A percentile compares a stretch with the other conserved stretches of the same genome.
phyloP scores from a whole-genome alignment of 2,329 filamentous ascomycete species.

The Fusarium pseudoanthophilum region DNA sequence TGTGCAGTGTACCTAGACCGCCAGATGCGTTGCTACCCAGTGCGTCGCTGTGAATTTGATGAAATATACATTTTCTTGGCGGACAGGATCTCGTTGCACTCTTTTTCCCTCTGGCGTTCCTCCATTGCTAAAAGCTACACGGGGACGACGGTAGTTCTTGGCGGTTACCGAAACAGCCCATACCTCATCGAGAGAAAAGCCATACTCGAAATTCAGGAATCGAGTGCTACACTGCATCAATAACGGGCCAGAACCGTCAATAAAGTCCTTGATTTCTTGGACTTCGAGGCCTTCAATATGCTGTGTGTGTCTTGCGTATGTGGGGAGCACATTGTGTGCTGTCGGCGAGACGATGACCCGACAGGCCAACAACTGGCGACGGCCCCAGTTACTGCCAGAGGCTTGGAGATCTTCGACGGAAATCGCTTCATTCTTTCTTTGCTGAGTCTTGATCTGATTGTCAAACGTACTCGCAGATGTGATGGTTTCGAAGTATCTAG shows the following conservation, averaged over 20 bases:
- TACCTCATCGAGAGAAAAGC: neutral
- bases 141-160: no score
- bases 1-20: no score
- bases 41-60: no score
- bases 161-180: no score
- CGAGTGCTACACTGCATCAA: neutral
- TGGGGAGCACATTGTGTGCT: neutral
- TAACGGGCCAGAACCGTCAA: fast-evolving
- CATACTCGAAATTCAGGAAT: neutral
- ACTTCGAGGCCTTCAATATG: fast-evolving
- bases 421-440: no score
- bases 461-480: neutral
- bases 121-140: no score
- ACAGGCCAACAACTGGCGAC: neutral
- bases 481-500: neutral
- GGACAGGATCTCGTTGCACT: no score
- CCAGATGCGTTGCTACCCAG: no score
- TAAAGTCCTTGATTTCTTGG: neutral
- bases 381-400: neutral
- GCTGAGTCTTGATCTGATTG: neutral
- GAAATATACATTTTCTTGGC: no score
- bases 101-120: no score
- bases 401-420: neutral
- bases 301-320: fast-evolving
- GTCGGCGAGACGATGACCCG: neutral